Conservation (phyloP, 768 basidiomycete genomes). For the Fistulinella prunicolor region DNA sequence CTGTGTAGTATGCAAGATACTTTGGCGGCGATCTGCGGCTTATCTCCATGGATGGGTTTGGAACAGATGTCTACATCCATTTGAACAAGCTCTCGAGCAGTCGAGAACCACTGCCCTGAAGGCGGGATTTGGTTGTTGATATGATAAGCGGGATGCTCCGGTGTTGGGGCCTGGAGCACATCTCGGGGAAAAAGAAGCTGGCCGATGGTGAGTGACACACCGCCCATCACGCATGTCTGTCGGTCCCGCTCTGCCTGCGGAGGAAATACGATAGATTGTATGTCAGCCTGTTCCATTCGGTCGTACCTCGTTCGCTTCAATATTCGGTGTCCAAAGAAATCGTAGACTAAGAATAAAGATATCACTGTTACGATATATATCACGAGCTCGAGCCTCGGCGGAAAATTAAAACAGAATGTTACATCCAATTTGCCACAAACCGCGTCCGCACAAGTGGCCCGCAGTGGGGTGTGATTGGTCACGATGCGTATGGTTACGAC, state of each 20-base stretch:
- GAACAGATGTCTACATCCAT: constrained; percentile 93
- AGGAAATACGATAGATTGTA: too few relatives aligned
- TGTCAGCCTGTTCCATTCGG: constrained; percentile 1
- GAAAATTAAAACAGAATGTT: neutral
- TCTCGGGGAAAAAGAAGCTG: neutral
- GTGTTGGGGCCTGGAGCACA: neutral
- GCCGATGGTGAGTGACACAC: neutral
- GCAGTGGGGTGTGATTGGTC: neutral
- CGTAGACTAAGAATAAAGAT: constrained; percentile 1
- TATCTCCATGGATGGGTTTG: constrained; percentile 99
- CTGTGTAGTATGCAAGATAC: constrained; percentile 80
- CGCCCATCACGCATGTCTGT: neutral
- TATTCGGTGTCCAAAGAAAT: neutral
- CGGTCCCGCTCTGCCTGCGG: too few relatives aligned
- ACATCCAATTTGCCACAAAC: neutral
- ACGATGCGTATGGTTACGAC: too few relatives aligned
- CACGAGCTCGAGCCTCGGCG: too few relatives aligned
- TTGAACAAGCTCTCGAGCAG: constrained; percentile 75
- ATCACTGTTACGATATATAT: neutral
- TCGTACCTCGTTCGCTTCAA: neutral
- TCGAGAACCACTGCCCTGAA: constrained; percentile 25
- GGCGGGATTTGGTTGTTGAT: neutral
- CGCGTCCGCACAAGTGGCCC: neutral
- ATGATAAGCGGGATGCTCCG: too few relatives aligned
- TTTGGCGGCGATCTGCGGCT: constrained; percentile 91